A percentile compares a stretch with the other conserved stretches of the same genome.
phyloP scores from a whole-genome alignment of 441 rosid genomes.

The Syzygium syzygioides region DNA sequence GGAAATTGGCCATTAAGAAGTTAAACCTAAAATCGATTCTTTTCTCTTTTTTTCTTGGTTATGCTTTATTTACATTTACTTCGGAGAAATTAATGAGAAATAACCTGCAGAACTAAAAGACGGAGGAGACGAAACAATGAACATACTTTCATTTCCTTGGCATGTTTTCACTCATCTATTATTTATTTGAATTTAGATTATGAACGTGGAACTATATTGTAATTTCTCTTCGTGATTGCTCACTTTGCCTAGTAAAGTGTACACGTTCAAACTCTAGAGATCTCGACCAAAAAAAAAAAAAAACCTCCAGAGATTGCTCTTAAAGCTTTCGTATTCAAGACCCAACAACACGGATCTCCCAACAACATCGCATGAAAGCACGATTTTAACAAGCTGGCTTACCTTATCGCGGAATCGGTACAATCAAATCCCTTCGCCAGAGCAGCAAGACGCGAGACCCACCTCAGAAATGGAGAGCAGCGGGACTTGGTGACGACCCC shows the following conservation, averaged over 20 bases:
- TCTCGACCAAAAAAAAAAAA: not conserved
- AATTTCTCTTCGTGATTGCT: not conserved
- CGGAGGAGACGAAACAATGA: not conserved
- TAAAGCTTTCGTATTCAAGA: not conserved
- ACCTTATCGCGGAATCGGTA: not conserved
- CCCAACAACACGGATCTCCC: not conserved
- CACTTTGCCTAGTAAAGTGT: not conserved
- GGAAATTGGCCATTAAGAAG: not conserved
- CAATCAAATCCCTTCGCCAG: not conserved
- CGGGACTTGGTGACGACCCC: not conserved
- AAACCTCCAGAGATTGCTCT: not conserved
- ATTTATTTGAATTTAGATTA: not conserved
- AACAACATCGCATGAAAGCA: not conserved
- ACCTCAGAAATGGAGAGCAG: not conserved
- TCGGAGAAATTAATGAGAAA: not conserved
- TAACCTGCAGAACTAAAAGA: not conserved
- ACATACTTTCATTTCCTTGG: not conserved
- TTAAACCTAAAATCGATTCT: not conserved
- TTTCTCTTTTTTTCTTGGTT: not conserved
- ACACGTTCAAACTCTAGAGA: not conserved
- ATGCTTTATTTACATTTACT: not conserved
- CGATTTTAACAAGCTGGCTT: not conserved
- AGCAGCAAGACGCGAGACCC: not conserved
- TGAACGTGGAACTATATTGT: not conserved
- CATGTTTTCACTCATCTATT: not conserved